phyloP scores from a whole-genome alignment of 2,329 filamentous ascomycete genomes.

The Calonectria pseudoturangicola region DNA sequence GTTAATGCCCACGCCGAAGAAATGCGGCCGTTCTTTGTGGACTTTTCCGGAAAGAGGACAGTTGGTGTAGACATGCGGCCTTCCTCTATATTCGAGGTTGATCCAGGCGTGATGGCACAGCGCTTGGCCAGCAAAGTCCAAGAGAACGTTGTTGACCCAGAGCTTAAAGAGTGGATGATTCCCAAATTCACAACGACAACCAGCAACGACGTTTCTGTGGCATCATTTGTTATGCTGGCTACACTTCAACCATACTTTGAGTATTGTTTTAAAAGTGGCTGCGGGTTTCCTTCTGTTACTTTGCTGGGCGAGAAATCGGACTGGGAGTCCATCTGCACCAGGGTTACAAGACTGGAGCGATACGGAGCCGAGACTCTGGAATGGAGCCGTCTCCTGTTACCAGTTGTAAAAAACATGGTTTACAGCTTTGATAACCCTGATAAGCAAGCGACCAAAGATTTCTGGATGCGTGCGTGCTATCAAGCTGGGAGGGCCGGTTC shows the following conservation, averaged over 20 bases:
- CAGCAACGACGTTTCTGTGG: background rate
- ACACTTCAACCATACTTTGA: conserved; percentile 1
- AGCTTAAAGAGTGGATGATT: conserved; percentile 5
- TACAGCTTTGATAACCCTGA: background rate
- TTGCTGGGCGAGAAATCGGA: conserved; percentile 7
- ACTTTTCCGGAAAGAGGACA: background rate
- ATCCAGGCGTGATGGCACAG: background rate
- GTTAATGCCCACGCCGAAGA: background rate
- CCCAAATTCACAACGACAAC: conserved; percentile 14
- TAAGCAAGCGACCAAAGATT: background rate
- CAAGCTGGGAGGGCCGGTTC: conserved; percentile 1
- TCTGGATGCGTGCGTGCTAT: conserved; percentile 14
- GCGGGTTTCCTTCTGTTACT: background rate
- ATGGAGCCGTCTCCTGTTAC: background rate
- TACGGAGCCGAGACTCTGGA: background rate
- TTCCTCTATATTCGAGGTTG: background rate
- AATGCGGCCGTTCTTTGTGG: background rate
- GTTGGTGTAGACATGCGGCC: background rate
- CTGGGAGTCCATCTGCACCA: conserved; percentile 1
- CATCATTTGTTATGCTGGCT: conserved; percentile 7
- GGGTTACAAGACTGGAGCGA: background rate
- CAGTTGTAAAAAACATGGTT: background rate
- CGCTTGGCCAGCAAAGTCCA: background rate
- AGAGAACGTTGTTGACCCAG: background rate
- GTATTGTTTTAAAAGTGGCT: background rate